A percentile compares a stretch with the other conserved stretches of the same genome.
Evolutionary conservation across 176 grass and related monocot species (phyloP).

Genomic region (Carex parvula): DNA sequence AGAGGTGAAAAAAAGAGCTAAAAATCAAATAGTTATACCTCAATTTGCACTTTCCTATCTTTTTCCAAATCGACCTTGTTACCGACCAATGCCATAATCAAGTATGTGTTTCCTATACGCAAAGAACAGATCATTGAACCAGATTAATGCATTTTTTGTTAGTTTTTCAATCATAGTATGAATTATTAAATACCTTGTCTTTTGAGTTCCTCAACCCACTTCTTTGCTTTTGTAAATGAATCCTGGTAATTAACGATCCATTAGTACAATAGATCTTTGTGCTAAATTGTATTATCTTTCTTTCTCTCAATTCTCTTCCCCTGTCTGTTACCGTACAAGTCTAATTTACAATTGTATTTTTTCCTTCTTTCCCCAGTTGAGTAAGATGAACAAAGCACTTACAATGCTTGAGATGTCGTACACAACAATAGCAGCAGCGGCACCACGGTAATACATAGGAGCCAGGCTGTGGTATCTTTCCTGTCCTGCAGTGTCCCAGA

Average conservation of each 20-base stretch:
- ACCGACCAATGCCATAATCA: conserved; percentile 65
- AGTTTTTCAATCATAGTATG: not conserved
- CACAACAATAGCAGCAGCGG: conserved; percentile 64
- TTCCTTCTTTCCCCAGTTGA: not conserved
- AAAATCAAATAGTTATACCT: conserved; percentile 34
- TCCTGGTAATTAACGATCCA: conserved; percentile 29
- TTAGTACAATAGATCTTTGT: not conserved
- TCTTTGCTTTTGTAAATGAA: conserved; percentile 52
- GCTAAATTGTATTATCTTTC: not conserved
- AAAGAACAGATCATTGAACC: not conserved
- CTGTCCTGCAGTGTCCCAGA: conserved; percentile 83
- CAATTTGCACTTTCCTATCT: conserved; percentile 45
- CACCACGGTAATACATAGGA: conserved; percentile 81
- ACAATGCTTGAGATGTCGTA: conserved; percentile 71
- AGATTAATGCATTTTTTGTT: not conserved
- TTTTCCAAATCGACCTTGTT: conserved; percentile 71
- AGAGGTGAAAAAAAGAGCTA: too few relatives aligned
- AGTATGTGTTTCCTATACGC: conserved; percentile 48
- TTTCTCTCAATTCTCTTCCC: not conserved
- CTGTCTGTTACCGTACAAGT: too few relatives aligned
- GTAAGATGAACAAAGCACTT: not conserved
- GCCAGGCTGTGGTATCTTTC: conserved; percentile 75
- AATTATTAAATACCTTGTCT: conserved; percentile 35
- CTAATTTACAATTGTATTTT: not conserved
- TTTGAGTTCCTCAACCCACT: conserved; percentile 61